Evolutionary conservation across 208 protist species (phyloP).

Genomic region (Acanthamoeba castellanii): DNA sequence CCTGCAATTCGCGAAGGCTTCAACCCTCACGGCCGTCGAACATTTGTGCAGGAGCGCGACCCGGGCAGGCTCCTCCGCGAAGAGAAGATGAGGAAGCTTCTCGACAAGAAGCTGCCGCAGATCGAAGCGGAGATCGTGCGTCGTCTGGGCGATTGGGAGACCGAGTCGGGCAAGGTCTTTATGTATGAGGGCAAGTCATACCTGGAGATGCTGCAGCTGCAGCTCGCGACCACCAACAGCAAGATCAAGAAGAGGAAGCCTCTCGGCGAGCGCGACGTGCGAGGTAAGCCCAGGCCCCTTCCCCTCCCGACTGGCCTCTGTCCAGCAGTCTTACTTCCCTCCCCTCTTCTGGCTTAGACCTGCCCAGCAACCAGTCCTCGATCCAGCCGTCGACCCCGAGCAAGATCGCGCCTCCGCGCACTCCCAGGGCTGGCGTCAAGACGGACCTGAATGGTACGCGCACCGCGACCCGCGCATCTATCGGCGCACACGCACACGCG

Average conservation of each 20-base stretch:
- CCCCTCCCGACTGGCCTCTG: neutral
- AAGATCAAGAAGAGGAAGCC: slow-evolving; percentile 48
- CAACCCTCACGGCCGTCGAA: no score
- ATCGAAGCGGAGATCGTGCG: slow-evolving; percentile 12
- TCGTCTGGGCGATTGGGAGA: slow-evolving; percentile 2
- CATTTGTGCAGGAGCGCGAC: neutral
- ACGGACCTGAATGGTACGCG: neutral
- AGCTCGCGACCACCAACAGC: neutral
- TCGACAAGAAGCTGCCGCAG: slow-evolving; percentile 48
- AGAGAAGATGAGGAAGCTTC: slow-evolving; percentile 57
- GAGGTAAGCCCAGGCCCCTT: neutral
- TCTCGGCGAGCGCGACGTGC: neutral
- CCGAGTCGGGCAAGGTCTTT: slow-evolving; percentile 6
- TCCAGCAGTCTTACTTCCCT: neutral
- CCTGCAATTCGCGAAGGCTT: neutral
- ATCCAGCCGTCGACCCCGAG: slow-evolving; percentile 3
- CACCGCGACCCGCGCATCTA: neutral
- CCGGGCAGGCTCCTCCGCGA: slow-evolving; percentile 17
- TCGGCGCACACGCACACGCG: neutral
- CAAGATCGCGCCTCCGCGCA: neutral
- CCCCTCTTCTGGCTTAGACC: neutral
- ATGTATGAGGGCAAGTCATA: slow-evolving; percentile 9
- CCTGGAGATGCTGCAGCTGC: slow-evolving; percentile 17
- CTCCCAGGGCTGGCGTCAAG: neutral
- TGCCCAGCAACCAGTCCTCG: neutral